phyloP scores from a whole-genome alignment of 768 basidiomycete genomes.

The Suillus ampliporus region DNA sequence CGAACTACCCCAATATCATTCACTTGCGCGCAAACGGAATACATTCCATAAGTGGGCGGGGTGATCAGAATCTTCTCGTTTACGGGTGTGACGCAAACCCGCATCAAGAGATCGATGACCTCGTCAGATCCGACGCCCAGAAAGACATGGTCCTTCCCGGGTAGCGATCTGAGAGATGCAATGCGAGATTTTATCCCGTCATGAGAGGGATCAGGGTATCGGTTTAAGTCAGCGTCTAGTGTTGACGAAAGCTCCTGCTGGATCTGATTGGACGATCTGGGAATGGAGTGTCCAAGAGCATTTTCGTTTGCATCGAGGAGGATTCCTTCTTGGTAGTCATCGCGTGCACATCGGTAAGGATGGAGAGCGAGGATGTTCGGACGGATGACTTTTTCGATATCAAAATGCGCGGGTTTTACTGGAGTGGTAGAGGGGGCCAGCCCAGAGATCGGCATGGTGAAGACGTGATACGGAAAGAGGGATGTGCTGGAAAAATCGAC shows the following conservation, averaged over 20 bases:
- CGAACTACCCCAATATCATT: conserved; percentile 89
- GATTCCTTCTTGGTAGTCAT: conserved; percentile 92
- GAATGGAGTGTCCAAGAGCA: conserved; percentile 85
- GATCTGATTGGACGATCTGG: conserved; percentile 36
- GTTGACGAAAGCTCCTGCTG: conserved; percentile 44
- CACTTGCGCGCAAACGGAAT: conserved; percentile 90
- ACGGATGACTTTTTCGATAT: conserved; percentile 83
- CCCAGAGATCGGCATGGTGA: conserved; percentile 69
- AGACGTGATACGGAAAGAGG: background rate
- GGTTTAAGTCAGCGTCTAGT: conserved; percentile 66
- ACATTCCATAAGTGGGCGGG: conserved; percentile 99
- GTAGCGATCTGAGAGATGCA: conserved; percentile 72
- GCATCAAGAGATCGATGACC: conserved; percentile 92
- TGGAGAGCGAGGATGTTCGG: conserved; percentile 91
- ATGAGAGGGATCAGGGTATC: conserved; percentile 95
- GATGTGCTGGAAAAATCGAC: background rate
- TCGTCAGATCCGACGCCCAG: conserved; percentile 98
- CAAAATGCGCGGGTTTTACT: conserved; percentile 77
- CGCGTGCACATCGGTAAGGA: conserved; percentile 95
- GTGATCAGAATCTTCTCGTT: conserved; percentile 86
- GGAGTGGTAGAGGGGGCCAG: conserved; percentile 50
- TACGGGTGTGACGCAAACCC: conserved; percentile 82
- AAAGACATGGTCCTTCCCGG: conserved; percentile 73
- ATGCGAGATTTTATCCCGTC: conserved; percentile 77
- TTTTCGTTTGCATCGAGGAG: conserved; percentile 99